These are phyloP conservation scores for Aspergillus fumigatiaffinis DNA, from an alignment of 2,329 filamentous ascomycete species.

Conservation along the genomic window DNA sequence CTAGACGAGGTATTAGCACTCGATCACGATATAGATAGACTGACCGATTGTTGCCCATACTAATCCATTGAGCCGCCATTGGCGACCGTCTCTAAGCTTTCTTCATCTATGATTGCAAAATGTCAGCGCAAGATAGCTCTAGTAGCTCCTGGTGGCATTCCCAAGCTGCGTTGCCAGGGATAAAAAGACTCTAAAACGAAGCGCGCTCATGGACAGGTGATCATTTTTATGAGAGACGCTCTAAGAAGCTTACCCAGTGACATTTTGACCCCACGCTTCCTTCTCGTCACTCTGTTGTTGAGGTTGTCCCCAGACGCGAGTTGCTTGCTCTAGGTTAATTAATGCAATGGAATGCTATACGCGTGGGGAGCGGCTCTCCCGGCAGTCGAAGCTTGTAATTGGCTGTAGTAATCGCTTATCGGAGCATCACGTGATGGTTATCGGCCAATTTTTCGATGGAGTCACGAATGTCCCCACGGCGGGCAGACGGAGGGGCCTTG, in stretches of 20 bases:
- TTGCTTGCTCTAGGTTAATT: neutral
- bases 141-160: neutral
- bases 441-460: slow-evolving; percentile 6
- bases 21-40: neutral
- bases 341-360: slow-evolving; percentile 1
- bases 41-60: slow-evolving; percentile 37
- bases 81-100: slow-evolving; percentile 53
- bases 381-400: slow-evolving; percentile 8
- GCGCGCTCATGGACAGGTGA: neutral
- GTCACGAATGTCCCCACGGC: slow-evolving; percentile 10
- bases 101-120: slow-evolving; percentile 41
- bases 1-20: slow-evolving; percentile 46
- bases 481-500: slow-evolving; percentile 12
- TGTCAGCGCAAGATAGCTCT: slow-evolving; percentile 2
- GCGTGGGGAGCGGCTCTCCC: slow-evolving; percentile 9
- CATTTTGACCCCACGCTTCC: neutral
- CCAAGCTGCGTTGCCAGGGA: neutral
- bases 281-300: neutral
- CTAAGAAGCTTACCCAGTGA: slow-evolving; percentile 18
- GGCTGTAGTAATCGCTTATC: slow-evolving; percentile 20
- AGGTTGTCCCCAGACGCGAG: neutral
- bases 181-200: neutral
- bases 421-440: slow-evolving; percentile 18
- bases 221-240: neutral
- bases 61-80: slow-evolving; percentile 56